Percentiles rank a stretch among this genome's conserved stretches.
Conservation (phyloP, 345 rosid species). For the Salix udensis region DNA sequence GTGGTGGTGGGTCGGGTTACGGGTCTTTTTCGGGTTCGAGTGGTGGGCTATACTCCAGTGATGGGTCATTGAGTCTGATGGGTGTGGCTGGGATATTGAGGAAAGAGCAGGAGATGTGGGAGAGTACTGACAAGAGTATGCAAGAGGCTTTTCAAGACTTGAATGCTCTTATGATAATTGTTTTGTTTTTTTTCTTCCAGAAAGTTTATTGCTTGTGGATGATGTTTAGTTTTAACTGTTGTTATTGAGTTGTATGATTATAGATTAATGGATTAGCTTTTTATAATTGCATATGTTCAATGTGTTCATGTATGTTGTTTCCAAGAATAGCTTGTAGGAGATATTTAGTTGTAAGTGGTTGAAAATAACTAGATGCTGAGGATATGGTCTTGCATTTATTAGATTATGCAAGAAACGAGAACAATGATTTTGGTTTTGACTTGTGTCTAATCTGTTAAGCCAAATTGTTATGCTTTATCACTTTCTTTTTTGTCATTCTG, state of each 20-base stretch:
- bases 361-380: background rate
- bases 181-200: background rate
- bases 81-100: slow-evolving; percentile 93
- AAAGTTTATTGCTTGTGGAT: background rate
- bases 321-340: background rate
- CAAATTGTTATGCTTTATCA: background rate
- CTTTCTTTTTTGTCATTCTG: background rate
- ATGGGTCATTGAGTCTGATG: slow-evolving; percentile 80
- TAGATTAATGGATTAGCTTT: background rate
- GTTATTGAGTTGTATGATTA: background rate
- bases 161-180: slow-evolving; percentile 84
- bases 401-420: background rate
- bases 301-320: background rate
- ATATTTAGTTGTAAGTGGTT: background rate
- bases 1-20: background rate
- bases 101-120: slow-evolving; percentile 95
- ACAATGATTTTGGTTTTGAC: background rate
- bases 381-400: background rate
- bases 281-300: background rate
- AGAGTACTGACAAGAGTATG: slow-evolving; percentile 87
- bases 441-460: background rate
- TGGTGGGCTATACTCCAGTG: slow-evolving; percentile 67
- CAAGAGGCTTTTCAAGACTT: slow-evolving; percentile 94
- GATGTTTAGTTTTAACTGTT: background rate
- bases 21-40: slow-evolving; percentile 17